Evolutionary conservation across 2,329 filamentous ascomycete genomes (phyloP).

Genomic region (Stemphylium beticola): DNA sequence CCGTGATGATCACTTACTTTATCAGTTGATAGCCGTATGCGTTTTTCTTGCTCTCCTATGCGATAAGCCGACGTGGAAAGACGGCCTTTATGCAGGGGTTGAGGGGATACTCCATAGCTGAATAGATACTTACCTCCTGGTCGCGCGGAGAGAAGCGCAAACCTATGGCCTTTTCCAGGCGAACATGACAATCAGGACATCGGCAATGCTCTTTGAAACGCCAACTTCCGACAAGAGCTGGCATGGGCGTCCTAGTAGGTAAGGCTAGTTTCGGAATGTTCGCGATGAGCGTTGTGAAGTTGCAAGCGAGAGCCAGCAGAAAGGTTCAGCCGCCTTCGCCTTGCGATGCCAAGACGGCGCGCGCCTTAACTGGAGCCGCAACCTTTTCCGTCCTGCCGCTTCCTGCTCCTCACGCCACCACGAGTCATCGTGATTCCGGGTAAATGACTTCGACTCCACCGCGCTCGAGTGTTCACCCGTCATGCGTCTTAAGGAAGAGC

Average conservation of each 20-base stretch:
- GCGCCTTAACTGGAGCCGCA: not conserved
- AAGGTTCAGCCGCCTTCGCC: not conserved
- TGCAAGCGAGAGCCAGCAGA: conserved; percentile 4
- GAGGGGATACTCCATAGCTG: not conserved
- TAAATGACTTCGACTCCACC: no score
- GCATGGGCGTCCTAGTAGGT: not conserved
- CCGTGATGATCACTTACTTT: no score
- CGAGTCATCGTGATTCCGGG: not conserved
- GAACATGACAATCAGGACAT: not conserved
- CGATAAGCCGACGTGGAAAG: no score
- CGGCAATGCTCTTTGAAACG: not conserved
- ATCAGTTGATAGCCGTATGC: no score
- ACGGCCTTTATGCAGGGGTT: not conserved
- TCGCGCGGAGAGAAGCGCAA: not conserved
- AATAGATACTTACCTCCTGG: not conserved
- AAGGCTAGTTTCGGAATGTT: not conserved
- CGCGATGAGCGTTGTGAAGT: not conserved
- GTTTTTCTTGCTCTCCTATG: no score
- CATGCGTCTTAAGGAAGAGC: no score
- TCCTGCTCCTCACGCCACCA: not conserved
- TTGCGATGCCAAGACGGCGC: not conserved
- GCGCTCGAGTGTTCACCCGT: no score
- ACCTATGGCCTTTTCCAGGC: not conserved
- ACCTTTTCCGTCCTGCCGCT: not conserved
- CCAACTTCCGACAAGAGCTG: not conserved